Percentiles rank a stretch among this genome's conserved stretches.
These are phyloP conservation scores for Sphaerostilbella broomeana DNA, from an alignment of 2,329 filamentous ascomycete genomes.

Conservation along the genomic window DNA sequence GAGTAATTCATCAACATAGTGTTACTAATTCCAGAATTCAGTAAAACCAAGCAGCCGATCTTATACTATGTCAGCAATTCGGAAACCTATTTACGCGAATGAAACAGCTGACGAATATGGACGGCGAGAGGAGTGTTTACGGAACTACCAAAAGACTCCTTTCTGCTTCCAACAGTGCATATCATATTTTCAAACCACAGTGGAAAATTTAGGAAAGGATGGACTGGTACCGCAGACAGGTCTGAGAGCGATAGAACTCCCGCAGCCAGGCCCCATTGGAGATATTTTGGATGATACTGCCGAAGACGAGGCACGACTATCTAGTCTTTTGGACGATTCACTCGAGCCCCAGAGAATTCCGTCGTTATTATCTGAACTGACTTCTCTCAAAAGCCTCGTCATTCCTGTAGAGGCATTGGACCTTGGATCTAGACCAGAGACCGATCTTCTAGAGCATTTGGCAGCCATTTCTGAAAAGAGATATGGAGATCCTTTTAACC, in stretches of 20 bases:
- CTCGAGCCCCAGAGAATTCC: too few species aligned
- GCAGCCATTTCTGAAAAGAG: constrained; percentile 15
- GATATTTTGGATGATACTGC: not conserved
- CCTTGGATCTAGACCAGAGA: constrained; percentile 17
- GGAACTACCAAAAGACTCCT: constrained; percentile 18
- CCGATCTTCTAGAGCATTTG: constrained; percentile 20
- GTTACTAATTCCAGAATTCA: too few species aligned
- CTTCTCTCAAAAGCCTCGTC: constrained; percentile 11
- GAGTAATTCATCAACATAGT: too few species aligned
- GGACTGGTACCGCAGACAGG: constrained; percentile 20
- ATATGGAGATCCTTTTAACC: constrained; percentile 16
- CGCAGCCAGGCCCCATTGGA: not conserved
- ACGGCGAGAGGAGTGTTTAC: constrained; percentile 22
- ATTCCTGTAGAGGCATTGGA: constrained; percentile 21
- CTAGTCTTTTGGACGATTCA: not conserved
- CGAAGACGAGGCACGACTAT: not conserved
- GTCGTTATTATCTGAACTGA: not conserved
- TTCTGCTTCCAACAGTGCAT: constrained; percentile 24
- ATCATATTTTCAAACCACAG: constrained; percentile 15
- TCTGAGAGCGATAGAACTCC: constrained; percentile 8
- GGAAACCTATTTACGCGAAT: too few species aligned
- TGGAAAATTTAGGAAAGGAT: constrained; percentile 7
- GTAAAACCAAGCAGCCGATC: too few species aligned
- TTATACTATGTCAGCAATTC: too few species aligned
- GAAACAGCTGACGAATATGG: constrained; percentile 23